Base-by-base conservation (phyloP, 306 rosid genomes). In the Astragalus membranaceus region DNA sequence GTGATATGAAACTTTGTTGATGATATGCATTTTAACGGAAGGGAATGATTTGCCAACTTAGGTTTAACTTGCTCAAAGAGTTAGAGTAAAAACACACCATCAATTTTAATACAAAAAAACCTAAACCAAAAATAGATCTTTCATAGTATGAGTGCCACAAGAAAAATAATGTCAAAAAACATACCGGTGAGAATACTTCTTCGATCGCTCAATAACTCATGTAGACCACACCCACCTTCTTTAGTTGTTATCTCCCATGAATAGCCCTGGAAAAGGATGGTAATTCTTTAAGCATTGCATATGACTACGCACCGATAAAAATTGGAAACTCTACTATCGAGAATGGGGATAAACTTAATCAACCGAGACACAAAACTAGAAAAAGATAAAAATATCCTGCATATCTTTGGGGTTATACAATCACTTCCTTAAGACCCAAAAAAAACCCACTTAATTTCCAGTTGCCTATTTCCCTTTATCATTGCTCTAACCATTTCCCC, bases 191-290 rank as follows among this genome's bases (percentile, higher is more conserved):
- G 83, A 73, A 92, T 84, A 66, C 92, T 85, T 75, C 62, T 75
- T 75, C 98, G 83, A 53, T 89, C 85, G 61, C 79, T 69, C 74
- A 92, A 47, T 30, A 92, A 79, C 7, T 76, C 92, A 52, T 92
- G 81, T 37, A 89, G 87, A 71, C 94, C 96, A 76, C 73, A 75
- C 75, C 96, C 98, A 49, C 94, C 96, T 79, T 89, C 96, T 6
- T 23, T 50, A 4, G 98, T 92, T 33, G 94, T 92, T 74, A 92
- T 92, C 81, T 92, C 98, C 92, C 94, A 85, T 41, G 92, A 75
- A 84, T 92, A 92, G 26, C 96, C 98, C 98, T 92, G 74, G 44
- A 83, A 78, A 64, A 71, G 57, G 44, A 61, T 73, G 53, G 58
- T 20, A 66, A 4, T 5, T 30, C 48, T 73, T 43, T 47, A 70